These are phyloP conservation scores for Penicillium desertorum DNA, from an alignment of 495 filamentous ascomycete genomes.

Conservation along the genomic window DNA sequence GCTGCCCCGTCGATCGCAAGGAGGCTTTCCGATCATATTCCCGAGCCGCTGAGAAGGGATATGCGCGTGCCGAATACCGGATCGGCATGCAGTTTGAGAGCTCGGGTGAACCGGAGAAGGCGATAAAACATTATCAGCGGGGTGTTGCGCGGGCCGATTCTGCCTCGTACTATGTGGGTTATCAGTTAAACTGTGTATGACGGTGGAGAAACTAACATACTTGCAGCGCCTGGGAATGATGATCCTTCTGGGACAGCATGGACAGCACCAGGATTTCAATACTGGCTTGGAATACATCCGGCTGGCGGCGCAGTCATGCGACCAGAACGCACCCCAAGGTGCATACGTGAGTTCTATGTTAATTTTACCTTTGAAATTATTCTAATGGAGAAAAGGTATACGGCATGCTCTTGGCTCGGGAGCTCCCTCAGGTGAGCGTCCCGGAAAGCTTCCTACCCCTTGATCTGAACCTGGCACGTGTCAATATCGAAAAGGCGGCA, in stretches of 20 bases:
- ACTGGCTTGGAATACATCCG: constrained; percentile 79
- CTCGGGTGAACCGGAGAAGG: constrained; percentile 86
- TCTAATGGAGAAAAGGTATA: constrained; percentile 58
- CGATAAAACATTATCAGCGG: constrained; percentile 80
- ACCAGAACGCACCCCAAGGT: constrained; percentile 96
- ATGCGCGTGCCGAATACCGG: constrained; percentile 90
- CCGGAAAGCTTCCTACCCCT: constrained; percentile 71
- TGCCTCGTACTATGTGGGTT: constrained; percentile 76
- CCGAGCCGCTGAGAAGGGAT: constrained; percentile 84
- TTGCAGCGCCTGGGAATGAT: constrained; percentile 87
- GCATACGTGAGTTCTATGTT: constrained; percentile 64
- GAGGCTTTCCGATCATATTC: constrained; percentile 87
- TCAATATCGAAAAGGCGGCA: constrained; percentile 94
- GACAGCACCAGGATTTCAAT: constrained; percentile 75
- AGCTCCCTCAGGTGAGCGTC: constrained; percentile 82
- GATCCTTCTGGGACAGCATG: constrained; percentile 90
- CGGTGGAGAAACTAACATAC: constrained; percentile 25
- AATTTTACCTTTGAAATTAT: background rate
- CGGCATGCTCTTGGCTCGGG: constrained; percentile 89
- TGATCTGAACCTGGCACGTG: constrained; percentile 70
- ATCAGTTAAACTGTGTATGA: background rate
- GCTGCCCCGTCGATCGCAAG: constrained; percentile 82
- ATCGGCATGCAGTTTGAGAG: constrained; percentile 98
- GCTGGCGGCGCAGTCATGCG: constrained; percentile 79
- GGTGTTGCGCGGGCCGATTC: constrained; percentile 80